A percentile compares a stretch with the other conserved stretches of the same genome.
Evolutionary conservation across 2,329 filamentous ascomycete species (phyloP).

Genomic region (Metarhizium anisopliae): DNA sequence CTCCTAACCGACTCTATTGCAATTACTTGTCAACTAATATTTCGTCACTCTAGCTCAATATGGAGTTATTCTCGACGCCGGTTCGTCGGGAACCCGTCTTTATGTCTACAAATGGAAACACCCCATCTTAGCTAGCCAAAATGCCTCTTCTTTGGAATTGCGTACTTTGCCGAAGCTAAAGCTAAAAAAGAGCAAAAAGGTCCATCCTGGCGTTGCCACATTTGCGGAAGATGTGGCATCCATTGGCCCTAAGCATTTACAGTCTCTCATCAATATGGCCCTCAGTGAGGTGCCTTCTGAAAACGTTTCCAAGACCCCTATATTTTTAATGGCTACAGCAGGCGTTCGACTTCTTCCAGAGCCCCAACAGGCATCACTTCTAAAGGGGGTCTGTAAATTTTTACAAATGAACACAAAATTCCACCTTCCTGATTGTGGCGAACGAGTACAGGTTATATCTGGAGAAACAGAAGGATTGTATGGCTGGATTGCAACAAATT

Average conservation of each 20-base stretch:
- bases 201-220: constrained; percentile 83
- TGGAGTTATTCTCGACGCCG: constrained; percentile 94
- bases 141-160: constrained; percentile 32
- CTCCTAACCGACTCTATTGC: not conserved
- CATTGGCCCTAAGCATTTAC: constrained; percentile 75
- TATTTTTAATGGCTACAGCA: constrained; percentile 92
- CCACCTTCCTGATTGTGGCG: constrained; percentile 76
- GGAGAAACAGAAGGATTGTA: constrained; percentile 95
- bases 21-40: not conserved
- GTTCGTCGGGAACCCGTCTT: constrained; percentile 90
- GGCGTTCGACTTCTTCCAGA: constrained; percentile 83
- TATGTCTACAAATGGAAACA: constrained; percentile 94
- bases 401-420: constrained; percentile 70
- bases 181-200: constrained; percentile 87
- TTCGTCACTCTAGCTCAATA: constrained; percentile 48
- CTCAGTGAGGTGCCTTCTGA: constrained; percentile 66
- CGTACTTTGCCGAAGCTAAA: constrained; percentile 68
- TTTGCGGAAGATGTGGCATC: constrained; percentile 69
- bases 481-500: constrained; percentile 96
- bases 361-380: constrained; percentile 60
- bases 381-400: constrained; percentile 76
- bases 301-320: constrained; percentile 73
- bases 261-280: constrained; percentile 73
- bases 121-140: constrained; percentile 53
- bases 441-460: constrained; percentile 89